Conservation (phyloP, 176 grass and related monocot species). For the Microstegium vimineum region DNA sequence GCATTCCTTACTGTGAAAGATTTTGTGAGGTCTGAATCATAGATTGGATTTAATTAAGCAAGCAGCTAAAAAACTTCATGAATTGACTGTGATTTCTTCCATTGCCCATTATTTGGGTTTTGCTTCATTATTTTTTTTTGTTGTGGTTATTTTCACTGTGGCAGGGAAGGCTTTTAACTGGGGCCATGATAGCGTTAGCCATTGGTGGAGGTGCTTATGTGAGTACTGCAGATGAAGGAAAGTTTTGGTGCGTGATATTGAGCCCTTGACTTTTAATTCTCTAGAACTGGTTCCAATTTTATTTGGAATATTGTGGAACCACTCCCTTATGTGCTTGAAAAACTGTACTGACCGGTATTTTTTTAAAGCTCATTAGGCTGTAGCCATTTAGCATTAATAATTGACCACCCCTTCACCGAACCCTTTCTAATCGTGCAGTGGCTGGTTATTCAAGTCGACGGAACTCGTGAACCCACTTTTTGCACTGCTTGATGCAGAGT, state of each 20-base stretch:
- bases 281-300: neutral
- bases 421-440: slow-evolving; percentile 45
- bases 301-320: neutral
- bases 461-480: slow-evolving; percentile 83
- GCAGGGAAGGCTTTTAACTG: slow-evolving; percentile 88
- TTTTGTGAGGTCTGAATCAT: neutral
- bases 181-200: slow-evolving; percentile 70
- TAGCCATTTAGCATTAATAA: neutral
- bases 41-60: neutral
- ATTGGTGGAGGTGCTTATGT: slow-evolving; percentile 96
- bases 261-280: slow-evolving; percentile 12
- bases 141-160: slow-evolving; percentile 4
- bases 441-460: slow-evolving; percentile 85
- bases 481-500: slow-evolving; percentile 78
- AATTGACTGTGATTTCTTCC: neutral
- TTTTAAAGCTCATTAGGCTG: neutral
- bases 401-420: slow-evolving; percentile 11
- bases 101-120: neutral
- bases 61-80: neutral
- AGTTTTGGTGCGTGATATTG: slow-evolving; percentile 74
- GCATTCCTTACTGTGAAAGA: slow-evolving; percentile 2
- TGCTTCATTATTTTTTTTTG: neutral
- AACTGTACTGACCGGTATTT: neutral
- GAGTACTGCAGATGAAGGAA: slow-evolving; percentile 90
- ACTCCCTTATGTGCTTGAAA: neutral